Conservation (phyloP, 139 green algal genomes). For the Coelastrella sp. region DNA sequence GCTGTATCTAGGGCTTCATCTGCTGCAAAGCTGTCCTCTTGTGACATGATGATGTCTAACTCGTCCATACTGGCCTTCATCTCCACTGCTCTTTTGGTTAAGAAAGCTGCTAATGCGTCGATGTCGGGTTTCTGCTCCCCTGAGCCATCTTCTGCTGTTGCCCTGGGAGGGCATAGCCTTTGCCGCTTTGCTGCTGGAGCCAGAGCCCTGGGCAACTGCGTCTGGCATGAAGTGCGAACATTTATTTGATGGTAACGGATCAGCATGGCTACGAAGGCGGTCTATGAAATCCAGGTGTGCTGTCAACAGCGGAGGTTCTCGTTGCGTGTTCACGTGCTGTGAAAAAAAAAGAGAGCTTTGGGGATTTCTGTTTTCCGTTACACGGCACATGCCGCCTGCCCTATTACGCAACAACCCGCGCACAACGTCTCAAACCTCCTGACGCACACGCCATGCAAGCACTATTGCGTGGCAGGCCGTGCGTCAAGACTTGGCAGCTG, state of each 20-base stretch:
- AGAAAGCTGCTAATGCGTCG: conserved; percentile 33
- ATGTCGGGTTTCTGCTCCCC: conserved; percentile 7
- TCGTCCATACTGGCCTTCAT: conserved; percentile 44
- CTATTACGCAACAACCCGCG: neutral
- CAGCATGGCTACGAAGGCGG: no score
- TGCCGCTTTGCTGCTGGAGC: neutral
- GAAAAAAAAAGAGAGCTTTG: no score
- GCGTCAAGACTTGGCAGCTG: neutral
- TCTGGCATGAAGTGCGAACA: no score
- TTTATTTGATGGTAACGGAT: no score
- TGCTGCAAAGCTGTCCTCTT: neutral
- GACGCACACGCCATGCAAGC: neutral
- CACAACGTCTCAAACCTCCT: neutral
- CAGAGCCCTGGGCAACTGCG: no score
- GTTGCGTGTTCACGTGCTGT: no score
- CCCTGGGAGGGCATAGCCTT: neutral
- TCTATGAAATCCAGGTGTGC: no score
- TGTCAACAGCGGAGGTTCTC: no score
- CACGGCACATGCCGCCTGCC: neutral
- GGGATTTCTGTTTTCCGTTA: neutral
- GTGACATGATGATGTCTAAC: neutral
- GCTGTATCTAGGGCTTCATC: neutral
- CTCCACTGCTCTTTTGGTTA: conserved; percentile 21
- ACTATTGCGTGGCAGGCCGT: neutral
- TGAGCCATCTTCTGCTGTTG: neutral